Base-by-base conservation (phyloP, 2,329 filamentous ascomycete species). In the Bipolaris gigantea region DNA sequence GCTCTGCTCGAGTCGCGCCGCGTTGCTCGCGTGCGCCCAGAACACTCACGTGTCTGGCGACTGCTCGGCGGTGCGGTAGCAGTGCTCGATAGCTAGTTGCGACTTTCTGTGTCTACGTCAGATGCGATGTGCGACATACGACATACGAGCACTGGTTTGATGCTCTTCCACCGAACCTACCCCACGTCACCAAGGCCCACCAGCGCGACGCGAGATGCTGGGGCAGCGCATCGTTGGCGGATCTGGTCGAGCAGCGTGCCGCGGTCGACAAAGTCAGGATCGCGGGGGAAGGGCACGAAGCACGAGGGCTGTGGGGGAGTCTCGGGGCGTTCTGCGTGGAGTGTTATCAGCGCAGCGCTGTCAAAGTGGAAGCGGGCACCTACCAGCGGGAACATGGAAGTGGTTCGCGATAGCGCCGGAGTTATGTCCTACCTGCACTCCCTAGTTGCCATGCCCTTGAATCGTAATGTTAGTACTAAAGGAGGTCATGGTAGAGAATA, bases 331-430 rank as follows among this genome's bases (percentile, higher is more conserved):
- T 36, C 34, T 36, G 4, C 2, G 19, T 6, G 5, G 34, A 36
- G 34, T 6, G 9, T 36, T n/a, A n/a, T 36, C 15, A 36, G 34
- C 34, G 34, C 34, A 36, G 34, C 34, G 34, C 34, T 36, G 34
- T 18, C 5, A 18, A 36, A 35, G 46, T 52, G 55, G 42, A 34
- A 60, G 50, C 19, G 30, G 30, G 30, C 30, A 33, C 30, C 5
- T 33, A 33, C 30, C 32, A 33, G n/a, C n/a, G n/a, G 33, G 33
- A 34, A 16, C 33, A 5, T 34, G n/a, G 33, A 34, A 16, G 33
- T 34, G 33, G 33, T 16, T 34, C 33, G 15, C 15, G 33, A 34
- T 34, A 34, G 33, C 5, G 33, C 33, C 33, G 16, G 33, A 34
- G 33, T 34, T 34, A 15, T 34, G 15, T 16, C 33, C 33, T 4